A percentile compares a stretch with the other conserved stretches of the same genome.
These are phyloP conservation scores for Schwanniomyces polymorphus DNA, from an alignment of 805 yeast species.

Conservation along the genomic window DNA sequence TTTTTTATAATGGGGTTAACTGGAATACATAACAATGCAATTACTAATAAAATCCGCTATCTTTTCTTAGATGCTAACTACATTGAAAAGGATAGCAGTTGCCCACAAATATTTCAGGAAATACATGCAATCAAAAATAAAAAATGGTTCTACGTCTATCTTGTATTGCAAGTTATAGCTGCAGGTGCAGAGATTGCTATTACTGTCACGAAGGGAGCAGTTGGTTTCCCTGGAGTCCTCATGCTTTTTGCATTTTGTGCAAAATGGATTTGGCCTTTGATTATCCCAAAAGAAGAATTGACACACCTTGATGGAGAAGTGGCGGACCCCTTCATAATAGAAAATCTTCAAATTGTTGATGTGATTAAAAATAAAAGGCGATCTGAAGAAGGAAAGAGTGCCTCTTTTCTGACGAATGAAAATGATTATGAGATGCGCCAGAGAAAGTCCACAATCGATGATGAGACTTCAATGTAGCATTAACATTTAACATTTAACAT, in stretches of 20 bases:
- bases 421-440: background rate
- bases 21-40: conserved; percentile 68
- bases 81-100: conserved; percentile 32
- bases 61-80: conserved; percentile 56
- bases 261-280: conserved; percentile 54
- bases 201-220: conserved; percentile 84
- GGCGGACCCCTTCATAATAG: conserved; percentile 55
- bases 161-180: conserved; percentile 61
- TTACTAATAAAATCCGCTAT: conserved; percentile 62
- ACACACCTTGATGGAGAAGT: conserved; percentile 64
- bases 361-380: conserved; percentile 5
- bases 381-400: background rate
- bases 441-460: background rate
- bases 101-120: conserved; percentile 34
- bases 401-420: background rate
- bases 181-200: conserved; percentile 82
- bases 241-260: conserved; percentile 68
- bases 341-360: conserved; percentile 34
- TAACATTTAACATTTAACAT: background rate
- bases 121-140: conserved; percentile 26
- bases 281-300: conserved; percentile 65
- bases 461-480: background rate
- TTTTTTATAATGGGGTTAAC: conserved; percentile 91
- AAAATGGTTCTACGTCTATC: conserved; percentile 56
- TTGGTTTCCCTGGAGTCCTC: conserved; percentile 89